Percentiles rank a stretch among this genome's conserved stretches.
These are phyloP conservation scores for Aspergillus cristatus DNA, from an alignment of 495 filamentous ascomycete species.

Conservation along the genomic window DNA sequence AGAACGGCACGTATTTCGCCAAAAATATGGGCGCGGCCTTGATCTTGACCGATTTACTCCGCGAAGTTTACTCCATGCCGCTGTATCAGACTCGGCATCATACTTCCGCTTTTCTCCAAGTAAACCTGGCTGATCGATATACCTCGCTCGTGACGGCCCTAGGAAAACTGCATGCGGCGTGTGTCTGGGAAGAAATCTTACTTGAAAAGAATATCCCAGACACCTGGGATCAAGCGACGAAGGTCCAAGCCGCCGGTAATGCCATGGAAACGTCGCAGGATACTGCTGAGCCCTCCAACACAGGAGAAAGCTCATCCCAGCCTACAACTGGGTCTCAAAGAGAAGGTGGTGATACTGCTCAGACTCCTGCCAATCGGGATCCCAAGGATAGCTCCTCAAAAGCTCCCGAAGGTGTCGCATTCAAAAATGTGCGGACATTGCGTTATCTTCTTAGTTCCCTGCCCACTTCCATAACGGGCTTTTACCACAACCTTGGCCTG, in stretches of 20 bases:
- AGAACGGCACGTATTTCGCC: slow-evolving; percentile 60
- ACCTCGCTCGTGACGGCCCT: slow-evolving; percentile 56
- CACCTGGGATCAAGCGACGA: slow-evolving; percentile 56
- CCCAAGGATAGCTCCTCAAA: slow-evolving; percentile 28
- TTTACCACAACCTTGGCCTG: slow-evolving; percentile 75
- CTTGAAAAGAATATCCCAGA: slow-evolving; percentile 59
- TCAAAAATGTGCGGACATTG: slow-evolving; percentile 70
- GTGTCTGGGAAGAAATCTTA: slow-evolving; percentile 74
- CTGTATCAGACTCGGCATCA: slow-evolving; percentile 51
- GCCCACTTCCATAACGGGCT: slow-evolving; percentile 59
- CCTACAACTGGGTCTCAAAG: slow-evolving; percentile 9
- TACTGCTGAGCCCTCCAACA: slow-evolving; percentile 21
- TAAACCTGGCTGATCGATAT: slow-evolving; percentile 78
- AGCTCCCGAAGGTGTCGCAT: slow-evolving; percentile 44
- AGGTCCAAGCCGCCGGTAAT: slow-evolving; percentile 37
- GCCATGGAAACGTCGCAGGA: slow-evolving; percentile 36
- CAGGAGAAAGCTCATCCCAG: slow-evolving; percentile 7
- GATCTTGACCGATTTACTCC: slow-evolving; percentile 60
- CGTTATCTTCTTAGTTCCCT: slow-evolving; percentile 68
- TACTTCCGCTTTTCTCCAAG: slow-evolving; percentile 50
- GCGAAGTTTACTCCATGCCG: slow-evolving; percentile 59
- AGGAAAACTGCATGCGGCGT: slow-evolving; percentile 65
- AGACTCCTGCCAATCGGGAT: slow-evolving; percentile 22
- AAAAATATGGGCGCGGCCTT: slow-evolving; percentile 72
- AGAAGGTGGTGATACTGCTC: slow-evolving; percentile 15